A percentile compares a stretch with the other conserved stretches of the same genome.
Evolutionary conservation across 352 stramenopile species (phyloP).

Genomic region (Phytophthora nicotianae): DNA sequence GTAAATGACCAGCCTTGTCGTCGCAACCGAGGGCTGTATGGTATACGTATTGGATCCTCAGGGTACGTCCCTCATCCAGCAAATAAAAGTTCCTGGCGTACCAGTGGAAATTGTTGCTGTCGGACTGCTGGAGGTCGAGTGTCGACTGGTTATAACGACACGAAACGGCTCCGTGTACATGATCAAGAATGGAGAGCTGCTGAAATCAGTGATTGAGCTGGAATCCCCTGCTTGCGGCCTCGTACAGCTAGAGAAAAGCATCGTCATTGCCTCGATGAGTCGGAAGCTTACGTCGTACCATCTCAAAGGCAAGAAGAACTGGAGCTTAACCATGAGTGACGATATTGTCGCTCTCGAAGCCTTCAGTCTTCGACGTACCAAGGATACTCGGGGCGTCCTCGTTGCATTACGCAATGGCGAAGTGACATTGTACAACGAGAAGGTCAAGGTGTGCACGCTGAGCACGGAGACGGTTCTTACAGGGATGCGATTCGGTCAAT

Average conservation of each 20-base stretch:
- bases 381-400: conserved; percentile 79
- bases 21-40: conserved; percentile 86
- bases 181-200: conserved; percentile 91
- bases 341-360: conserved; percentile 85
- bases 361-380: conserved; percentile 73
- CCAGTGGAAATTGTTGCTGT: conserved; percentile 79
- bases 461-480: conserved; percentile 69
- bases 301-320: conserved; percentile 93
- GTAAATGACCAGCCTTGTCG: conserved; percentile 59
- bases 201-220: conserved; percentile 88
- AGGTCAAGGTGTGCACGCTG: conserved; percentile 81
- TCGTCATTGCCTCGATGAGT: conserved; percentile 90
- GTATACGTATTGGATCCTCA: conserved; percentile 81
- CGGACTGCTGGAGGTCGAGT: conserved; percentile 85
- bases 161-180: conserved; percentile 88
- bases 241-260: conserved; percentile 82
- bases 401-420: conserved; percentile 88
- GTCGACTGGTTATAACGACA: conserved; percentile 85
- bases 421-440: conserved; percentile 90
- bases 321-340: conserved; percentile 83
- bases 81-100: conserved; percentile 71
- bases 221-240: conserved; percentile 78
- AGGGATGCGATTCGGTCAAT: conserved; percentile 88
- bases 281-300: conserved; percentile 88
- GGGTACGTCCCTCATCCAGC: conserved; percentile 71